These are phyloP conservation scores for Heritiera littoralis DNA, from an alignment of 345 rosid species.

Conservation along the genomic window DNA sequence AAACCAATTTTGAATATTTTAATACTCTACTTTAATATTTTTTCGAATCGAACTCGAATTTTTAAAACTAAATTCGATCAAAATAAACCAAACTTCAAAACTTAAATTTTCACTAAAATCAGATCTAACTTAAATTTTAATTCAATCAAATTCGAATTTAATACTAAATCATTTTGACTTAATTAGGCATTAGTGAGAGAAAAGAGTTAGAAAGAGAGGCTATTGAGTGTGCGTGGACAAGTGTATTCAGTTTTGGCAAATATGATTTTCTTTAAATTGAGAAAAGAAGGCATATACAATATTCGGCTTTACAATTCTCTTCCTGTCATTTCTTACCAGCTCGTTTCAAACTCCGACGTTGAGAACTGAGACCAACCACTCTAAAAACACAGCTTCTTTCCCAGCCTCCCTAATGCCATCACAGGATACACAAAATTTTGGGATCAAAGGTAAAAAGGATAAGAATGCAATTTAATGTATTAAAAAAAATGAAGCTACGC, in stretches of 20 bases:
- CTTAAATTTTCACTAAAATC: no score
- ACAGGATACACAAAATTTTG: constrained; percentile 13
- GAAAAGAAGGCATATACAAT: constrained; percentile 10
- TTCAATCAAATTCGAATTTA: no score
- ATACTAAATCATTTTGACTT: no score
- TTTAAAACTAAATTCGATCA: no score
- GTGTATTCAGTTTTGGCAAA: not conserved
- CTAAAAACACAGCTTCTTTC: not conserved
- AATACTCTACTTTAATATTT: no score
- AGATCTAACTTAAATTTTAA: no score
- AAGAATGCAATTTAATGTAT: not conserved
- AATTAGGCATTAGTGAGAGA: no score
- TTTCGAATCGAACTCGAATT: no score
- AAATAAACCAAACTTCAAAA: no score
- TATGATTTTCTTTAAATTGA: not conserved
- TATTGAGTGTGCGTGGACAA: not conserved
- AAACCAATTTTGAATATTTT: no score
- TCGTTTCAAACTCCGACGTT: not conserved
- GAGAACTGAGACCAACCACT: constrained; percentile 6
- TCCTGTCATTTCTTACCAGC: not conserved
- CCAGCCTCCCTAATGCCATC: not conserved
- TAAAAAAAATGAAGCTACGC: constrained; percentile 3
- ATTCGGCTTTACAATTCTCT: constrained; percentile 25
- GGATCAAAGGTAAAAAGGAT: not conserved
- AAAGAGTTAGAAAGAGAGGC: no score